Conservation (phyloP, 2,329 filamentous ascomycete species). For the Sclerotinia minor region DNA sequence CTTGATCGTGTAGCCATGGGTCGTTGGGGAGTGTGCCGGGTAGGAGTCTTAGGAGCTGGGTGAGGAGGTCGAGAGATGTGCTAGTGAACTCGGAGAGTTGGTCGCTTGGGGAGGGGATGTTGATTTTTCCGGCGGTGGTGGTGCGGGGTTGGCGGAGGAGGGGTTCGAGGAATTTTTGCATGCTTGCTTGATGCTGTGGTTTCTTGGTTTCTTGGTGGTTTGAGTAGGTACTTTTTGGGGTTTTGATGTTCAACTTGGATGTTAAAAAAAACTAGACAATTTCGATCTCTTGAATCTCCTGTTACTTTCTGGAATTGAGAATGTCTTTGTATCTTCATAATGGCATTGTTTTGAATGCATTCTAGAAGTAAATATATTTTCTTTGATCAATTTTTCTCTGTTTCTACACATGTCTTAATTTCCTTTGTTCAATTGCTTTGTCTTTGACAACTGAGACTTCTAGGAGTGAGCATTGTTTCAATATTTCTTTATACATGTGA, state of each 20-base stretch:
- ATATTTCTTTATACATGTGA: background rate
- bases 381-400: background rate
- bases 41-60: slow-evolving; percentile 27
- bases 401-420: background rate
- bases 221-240: too few relatives aligned
- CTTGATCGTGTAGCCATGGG: slow-evolving; percentile 29
- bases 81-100: slow-evolving; percentile 15
- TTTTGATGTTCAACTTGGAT: background rate
- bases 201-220: background rate
- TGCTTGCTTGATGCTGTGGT: background rate
- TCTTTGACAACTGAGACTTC: background rate
- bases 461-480: background rate
- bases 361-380: background rate
- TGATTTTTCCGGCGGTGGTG: background rate
- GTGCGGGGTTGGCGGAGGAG: slow-evolving; percentile 7
- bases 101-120: background rate
- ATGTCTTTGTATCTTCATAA: background rate
- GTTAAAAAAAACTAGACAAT: too few relatives aligned
- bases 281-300: background rate
- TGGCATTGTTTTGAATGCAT: slow-evolving; percentile 2
- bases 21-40: background rate
- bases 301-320: background rate
- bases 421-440: background rate
- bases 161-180: background rate
- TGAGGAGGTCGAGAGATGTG: slow-evolving; percentile 11